A percentile compares a stretch with the other conserved stretches of the same genome.
phyloP scores from a whole-genome alignment of 257 asterid genomes.

The Solanum medicagineum region DNA sequence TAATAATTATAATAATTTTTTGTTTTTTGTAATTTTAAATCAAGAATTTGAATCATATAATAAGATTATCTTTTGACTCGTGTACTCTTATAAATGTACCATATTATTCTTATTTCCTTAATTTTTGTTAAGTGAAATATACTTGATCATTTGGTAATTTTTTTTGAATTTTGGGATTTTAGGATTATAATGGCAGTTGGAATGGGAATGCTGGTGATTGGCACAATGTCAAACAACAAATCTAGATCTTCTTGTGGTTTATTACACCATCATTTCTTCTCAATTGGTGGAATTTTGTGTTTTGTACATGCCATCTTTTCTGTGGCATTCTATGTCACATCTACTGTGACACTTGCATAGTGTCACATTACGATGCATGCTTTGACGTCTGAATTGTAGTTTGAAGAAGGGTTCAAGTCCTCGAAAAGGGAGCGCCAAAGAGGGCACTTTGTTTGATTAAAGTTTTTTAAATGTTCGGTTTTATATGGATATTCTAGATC shows the following conservation, averaged over 20 bases:
- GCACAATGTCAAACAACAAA: conserved; percentile 59
- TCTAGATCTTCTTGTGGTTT: conserved; percentile 75
- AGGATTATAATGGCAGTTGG: conserved; percentile 66
- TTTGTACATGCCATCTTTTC: conserved; percentile 57
- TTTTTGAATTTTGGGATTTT: background rate
- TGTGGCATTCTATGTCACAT: conserved; percentile 53
- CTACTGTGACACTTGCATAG: conserved; percentile 12
- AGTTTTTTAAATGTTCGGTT: background rate
- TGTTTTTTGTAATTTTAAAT: background rate
- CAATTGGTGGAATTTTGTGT: conserved; percentile 68
- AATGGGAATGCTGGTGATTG: conserved; percentile 53
- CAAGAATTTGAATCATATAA: background rate
- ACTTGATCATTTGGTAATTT: background rate
- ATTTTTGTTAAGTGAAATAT: background rate
- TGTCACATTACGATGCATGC: background rate
- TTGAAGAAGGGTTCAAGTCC: background rate
- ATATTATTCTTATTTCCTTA: background rate
- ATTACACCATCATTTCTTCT: conserved; percentile 51
- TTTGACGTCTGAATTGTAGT: background rate
- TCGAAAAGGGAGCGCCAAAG: no score
- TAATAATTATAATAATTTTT: background rate
- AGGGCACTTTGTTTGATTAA: background rate
- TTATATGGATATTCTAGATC: background rate
- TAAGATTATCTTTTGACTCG: background rate
- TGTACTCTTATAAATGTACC: background rate